A percentile compares a stretch with the other conserved stretches of the same genome.
Conservation (phyloP, 345 rosid species). For the Rhodomyrtus tomentosa region DNA sequence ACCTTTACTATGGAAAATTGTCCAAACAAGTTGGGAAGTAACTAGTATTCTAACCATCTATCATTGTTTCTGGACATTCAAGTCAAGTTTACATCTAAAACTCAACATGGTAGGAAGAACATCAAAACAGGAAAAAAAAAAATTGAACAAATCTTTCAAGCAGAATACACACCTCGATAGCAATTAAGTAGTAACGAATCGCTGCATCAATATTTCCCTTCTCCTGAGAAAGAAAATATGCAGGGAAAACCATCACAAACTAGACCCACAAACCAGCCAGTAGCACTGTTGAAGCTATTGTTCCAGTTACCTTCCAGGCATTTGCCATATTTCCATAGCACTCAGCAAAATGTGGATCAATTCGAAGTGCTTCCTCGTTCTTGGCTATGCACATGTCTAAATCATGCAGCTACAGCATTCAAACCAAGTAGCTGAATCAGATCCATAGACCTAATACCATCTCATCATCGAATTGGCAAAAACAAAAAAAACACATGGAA, state of each 20-base stretch:
- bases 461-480: neutral
- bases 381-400: slow-evolving; percentile 92
- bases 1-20: neutral
- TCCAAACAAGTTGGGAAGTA: neutral
- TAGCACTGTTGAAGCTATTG: neutral
- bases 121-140: neutral
- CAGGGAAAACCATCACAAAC: neutral
- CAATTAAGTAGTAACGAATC: slow-evolving; percentile 78
- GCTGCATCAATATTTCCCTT: slow-evolving; percentile 91
- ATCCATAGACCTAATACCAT: neutral
- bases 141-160: neutral
- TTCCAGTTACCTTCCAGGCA: slow-evolving; percentile 78
- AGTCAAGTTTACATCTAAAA: neutral
- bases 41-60: neutral
- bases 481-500: neutral
- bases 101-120: neutral
- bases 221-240: slow-evolving; percentile 40
- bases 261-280: neutral
- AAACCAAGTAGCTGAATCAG: neutral
- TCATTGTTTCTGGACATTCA: neutral
- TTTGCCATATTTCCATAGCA: slow-evolving; percentile 99
- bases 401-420: slow-evolving; percentile 56
- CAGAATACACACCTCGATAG: slow-evolving; percentile 75
- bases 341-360: slow-evolving; percentile 93
- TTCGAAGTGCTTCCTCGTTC: slow-evolving; percentile 92